phyloP scores from a whole-genome alignment of 78 protist species.

The Thecamonas trahens region DNA sequence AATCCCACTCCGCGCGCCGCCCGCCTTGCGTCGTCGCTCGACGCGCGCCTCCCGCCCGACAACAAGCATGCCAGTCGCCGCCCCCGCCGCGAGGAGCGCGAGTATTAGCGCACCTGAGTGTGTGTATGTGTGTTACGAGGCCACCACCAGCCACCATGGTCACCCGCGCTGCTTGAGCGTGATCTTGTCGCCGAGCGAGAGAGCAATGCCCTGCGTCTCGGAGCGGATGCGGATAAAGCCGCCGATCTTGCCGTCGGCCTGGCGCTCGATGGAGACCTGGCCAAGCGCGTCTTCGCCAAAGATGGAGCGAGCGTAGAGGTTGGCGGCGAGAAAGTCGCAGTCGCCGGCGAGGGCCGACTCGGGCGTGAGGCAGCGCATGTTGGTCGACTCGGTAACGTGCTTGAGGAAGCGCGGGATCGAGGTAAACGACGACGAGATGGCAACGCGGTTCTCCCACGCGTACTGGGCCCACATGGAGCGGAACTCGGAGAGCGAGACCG shows the following conservation, averaged over 20 bases:
- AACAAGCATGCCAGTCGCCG: too few species aligned
- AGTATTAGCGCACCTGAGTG: too few species aligned
- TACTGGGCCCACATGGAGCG: constrained; percentile 94
- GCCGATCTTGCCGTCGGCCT: constrained; percentile 37
- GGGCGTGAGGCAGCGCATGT: constrained; percentile 86
- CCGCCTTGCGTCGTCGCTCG: too few species aligned
- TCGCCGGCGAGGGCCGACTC: constrained; percentile 63
- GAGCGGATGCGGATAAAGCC: constrained; percentile 90
- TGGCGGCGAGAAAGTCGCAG: constrained; percentile 89
- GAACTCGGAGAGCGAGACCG: constrained; percentile 69
- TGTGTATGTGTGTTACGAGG: too few species aligned
- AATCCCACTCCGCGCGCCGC: too few species aligned
- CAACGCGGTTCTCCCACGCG: constrained; percentile 93
- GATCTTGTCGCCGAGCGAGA: constrained; percentile 89
- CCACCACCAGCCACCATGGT: too few species aligned
- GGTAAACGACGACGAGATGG: not conserved
- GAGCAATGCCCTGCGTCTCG: constrained; percentile 95
- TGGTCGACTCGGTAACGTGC: constrained; percentile 75
- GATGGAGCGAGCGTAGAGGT: constrained; percentile 80
- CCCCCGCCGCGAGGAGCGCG: too few species aligned
- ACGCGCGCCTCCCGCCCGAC: too few species aligned
- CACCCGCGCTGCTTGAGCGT: constrained; percentile 39
- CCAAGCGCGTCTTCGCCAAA: constrained; percentile 94
- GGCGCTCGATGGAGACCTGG: constrained; percentile 76
- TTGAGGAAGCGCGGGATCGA: constrained; percentile 58